These are phyloP conservation scores for Raphanus hybrid DNA, from an alignment of 441 rosid species.

Conservation along the genomic window DNA sequence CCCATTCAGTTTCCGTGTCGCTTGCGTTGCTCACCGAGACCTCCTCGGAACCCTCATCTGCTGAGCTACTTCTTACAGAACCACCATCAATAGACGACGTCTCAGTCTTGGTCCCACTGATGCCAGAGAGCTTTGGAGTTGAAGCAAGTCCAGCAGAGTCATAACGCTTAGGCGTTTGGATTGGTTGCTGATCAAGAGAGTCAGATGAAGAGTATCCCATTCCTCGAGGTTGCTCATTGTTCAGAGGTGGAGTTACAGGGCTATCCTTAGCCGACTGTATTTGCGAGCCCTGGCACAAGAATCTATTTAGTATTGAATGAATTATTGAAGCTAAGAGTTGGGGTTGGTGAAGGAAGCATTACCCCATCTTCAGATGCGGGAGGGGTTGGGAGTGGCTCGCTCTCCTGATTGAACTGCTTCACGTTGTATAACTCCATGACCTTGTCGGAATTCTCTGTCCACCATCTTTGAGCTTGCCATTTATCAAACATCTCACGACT, in stretches of 20 bases:
- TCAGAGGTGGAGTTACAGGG: constrained; percentile 74
- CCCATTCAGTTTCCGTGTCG: constrained; percentile 89
- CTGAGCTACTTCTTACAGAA: constrained; percentile 72
- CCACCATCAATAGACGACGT: constrained; percentile 77
- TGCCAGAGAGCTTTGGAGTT: constrained; percentile 73
- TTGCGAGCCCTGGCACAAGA: not conserved
- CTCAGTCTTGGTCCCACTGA: constrained; percentile 73
- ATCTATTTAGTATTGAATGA: not conserved
- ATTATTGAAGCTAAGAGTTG: constrained; percentile 33
- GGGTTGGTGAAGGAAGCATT: not conserved
- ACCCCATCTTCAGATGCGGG: constrained; percentile 81
- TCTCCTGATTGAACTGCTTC: constrained; percentile 65
- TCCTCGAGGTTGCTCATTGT: constrained; percentile 64
- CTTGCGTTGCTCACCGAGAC: constrained; percentile 86
- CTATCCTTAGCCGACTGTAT: constrained; percentile 49
- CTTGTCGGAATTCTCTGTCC: constrained; percentile 90
- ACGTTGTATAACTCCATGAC: constrained; percentile 95
- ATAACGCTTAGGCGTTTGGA: constrained; percentile 46
- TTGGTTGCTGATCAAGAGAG: constrained; percentile 62
- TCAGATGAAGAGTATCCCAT: constrained; percentile 66
- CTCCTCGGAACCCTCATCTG: constrained; percentile 68
- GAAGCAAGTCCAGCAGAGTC: constrained; percentile 67
- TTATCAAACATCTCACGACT: constrained; percentile 98
- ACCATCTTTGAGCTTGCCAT: constrained; percentile 98
- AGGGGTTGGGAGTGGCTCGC: constrained; percentile 70